These are phyloP conservation scores for Talaromyces pinophilus DNA, from an alignment of 2,329 filamentous ascomycete genomes.

Conservation along the genomic window DNA sequence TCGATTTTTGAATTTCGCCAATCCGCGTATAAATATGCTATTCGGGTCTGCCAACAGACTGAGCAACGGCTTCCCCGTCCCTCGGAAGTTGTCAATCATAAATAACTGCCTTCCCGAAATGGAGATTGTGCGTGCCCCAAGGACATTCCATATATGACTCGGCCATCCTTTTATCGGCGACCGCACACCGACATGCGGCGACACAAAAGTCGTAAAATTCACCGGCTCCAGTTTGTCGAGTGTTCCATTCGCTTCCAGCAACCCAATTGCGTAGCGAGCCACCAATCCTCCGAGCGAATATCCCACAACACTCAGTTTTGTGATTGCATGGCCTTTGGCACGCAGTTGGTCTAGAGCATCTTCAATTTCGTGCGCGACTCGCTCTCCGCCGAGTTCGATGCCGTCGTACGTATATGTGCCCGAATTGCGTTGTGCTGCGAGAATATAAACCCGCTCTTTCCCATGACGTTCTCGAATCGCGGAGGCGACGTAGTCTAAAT, in stretches of 20 bases:
- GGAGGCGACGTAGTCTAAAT: slow-evolving; percentile 57
- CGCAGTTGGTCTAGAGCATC: slow-evolving; percentile 57
- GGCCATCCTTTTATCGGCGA: slow-evolving; percentile 67
- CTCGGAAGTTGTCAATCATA: slow-evolving; percentile 79
- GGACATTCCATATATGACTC: slow-evolving; percentile 74
- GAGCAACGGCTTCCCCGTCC: slow-evolving; percentile 77
- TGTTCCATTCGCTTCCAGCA: slow-evolving; percentile 77
- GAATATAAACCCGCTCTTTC: slow-evolving; percentile 56
- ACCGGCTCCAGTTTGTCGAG: slow-evolving; percentile 79
- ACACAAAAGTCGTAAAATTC: slow-evolving; percentile 93
- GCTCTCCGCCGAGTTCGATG: slow-evolving; percentile 68
- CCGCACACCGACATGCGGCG: slow-evolving; percentile 76
- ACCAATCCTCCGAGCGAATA: slow-evolving; percentile 90
- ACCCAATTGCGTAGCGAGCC: slow-evolving; percentile 79
- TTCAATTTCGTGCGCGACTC: slow-evolving; percentile 65
- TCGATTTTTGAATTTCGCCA: slow-evolving; percentile 73
- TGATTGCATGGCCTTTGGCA: slow-evolving; percentile 67
- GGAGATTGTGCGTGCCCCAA: slow-evolving; percentile 78
- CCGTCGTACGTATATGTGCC: slow-evolving; percentile 65
- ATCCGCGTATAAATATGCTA: slow-evolving; percentile 80
- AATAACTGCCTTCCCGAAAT: slow-evolving; percentile 86
- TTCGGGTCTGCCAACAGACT: slow-evolving; percentile 78
- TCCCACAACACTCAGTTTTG: slow-evolving; percentile 80
- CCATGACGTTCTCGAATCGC: slow-evolving; percentile 54
- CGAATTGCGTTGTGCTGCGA: slow-evolving; percentile 58